Conservation (phyloP, 1,284 basidiomycete genomes). For the Cryptococcus sp. region DNA sequence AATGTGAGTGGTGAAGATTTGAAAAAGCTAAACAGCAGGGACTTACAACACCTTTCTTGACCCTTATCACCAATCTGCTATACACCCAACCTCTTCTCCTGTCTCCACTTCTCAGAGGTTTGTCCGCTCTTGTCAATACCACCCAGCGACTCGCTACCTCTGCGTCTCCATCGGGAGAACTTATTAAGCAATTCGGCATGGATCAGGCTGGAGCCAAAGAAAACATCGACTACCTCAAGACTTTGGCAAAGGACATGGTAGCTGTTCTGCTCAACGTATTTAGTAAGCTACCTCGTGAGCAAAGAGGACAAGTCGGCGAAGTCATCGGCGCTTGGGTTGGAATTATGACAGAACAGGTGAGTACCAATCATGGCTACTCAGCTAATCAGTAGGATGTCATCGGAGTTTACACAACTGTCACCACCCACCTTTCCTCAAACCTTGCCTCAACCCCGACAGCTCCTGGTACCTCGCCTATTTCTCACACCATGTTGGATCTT, state of each 20-base stretch:
- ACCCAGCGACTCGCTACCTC: conserved; percentile 52
- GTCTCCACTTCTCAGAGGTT: conserved; percentile 71
- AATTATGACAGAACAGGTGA: conserved; percentile 67
- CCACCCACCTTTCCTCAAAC: conserved; percentile 69
- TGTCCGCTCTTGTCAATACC: conserved; percentile 71
- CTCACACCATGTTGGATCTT: conserved; percentile 83
- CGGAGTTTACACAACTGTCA: conserved; percentile 75
- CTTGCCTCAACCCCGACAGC: conserved; percentile 50
- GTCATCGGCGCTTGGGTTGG: conserved; percentile 81
- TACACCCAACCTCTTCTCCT: conserved; percentile 84
- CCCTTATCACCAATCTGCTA: conserved; percentile 83
- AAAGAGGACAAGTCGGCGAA: conserved; percentile 77
- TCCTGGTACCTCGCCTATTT: conserved; percentile 51
- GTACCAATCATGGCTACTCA: conserved; percentile 15
- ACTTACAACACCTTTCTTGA: conserved; percentile 68
- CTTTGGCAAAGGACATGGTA: conserved; percentile 85
- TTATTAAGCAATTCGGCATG: conserved; percentile 53
- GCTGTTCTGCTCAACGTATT: conserved; percentile 98
- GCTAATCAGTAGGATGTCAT: conserved; percentile 58
- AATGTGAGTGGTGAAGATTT: conserved; percentile 21
- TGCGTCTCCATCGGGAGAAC: conserved; percentile 49
- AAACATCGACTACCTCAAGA: conserved; percentile 70
- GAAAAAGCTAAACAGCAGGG: conserved; percentile 50
- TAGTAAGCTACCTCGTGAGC: conserved; percentile 70
- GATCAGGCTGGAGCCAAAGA: conserved; percentile 59